Base-by-base conservation (phyloP, 331 rosid genomes). In the Rosa hybrid region DNA sequence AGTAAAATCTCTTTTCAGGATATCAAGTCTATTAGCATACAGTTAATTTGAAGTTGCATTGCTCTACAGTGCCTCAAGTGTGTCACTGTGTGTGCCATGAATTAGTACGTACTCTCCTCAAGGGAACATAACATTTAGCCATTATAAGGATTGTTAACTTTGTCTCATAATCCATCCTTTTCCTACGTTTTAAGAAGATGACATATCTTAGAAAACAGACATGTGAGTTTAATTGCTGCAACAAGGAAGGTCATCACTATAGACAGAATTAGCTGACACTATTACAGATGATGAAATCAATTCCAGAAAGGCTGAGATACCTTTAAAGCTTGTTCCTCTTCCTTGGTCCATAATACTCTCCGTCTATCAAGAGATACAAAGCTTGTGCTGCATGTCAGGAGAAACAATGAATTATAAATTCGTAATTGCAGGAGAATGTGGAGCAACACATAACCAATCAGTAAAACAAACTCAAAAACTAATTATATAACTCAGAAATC, bases 251-350 rank as follows among this genome's bases (percentile, higher is more conserved):
- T 34, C 44, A 65, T 65, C 54, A 23, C 7, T 3, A 11, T 23
- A 60, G 7, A n/a, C 68, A 54, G 46, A 54, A 54, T 23, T 75
- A 14, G 44, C 42, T 57, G 56, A 42, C 21, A 57, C 54, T 21
- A 75, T 16, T 13, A 21, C 42, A 75, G 42, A 75, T 39, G 16
- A 39, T 41, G 62, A 27, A 27, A 75, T 57, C 53, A 21, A 44
- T 75, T 20, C 38, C 38, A 34, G 38, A 34, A 34, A 34, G 63
- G 71, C 77, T 56, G 49, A 59, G 5, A 57, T 87, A 94, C 98
- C 98, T 83, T 83, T 75, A 94, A 85, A 80, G 71, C 82, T 14
- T 84, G 81, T 86, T 87, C 93, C 88, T 94, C 98, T 74, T 92
- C 94, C 30, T 63, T 39, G 5, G 91, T 86, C 98, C 98, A 94